Evolutionary conservation across 2,329 filamentous ascomycete genomes (phyloP).

Genomic region (Camptophora hylomeconis): DNA sequence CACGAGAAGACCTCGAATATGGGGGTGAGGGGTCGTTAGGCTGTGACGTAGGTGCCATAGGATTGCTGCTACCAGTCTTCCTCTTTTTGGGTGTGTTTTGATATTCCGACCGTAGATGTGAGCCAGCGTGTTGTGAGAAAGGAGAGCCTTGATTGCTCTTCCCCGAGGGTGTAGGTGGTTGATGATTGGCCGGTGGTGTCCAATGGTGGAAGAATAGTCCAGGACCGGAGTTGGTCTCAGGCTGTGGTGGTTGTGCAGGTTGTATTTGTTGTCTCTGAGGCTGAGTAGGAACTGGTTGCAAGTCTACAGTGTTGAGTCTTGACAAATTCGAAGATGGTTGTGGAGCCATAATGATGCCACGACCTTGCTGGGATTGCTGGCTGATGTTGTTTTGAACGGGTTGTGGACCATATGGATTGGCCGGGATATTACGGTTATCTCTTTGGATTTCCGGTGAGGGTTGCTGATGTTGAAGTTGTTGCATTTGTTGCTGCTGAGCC

Average conservation of each 20-base stretch:
- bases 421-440: constrained; percentile 23
- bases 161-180: constrained; percentile 61
- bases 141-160: constrained; percentile 44
- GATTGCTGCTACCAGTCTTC: constrained; percentile 47
- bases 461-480: constrained; percentile 16
- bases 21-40: constrained; percentile 36
- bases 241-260: constrained; percentile 37
- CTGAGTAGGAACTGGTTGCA: constrained; percentile 26
- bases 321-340: constrained; percentile 23
- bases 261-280: constrained; percentile 39
- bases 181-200: constrained; percentile 63
- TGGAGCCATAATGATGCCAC: constrained; percentile 19
- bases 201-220: constrained; percentile 87
- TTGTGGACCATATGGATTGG: constrained; percentile 22
- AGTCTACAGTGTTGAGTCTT: constrained; percentile 30
- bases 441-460: constrained; percentile 18
- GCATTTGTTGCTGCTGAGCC: constrained; percentile 15
- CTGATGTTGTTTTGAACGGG: constrained; percentile 14
- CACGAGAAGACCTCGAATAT: constrained; percentile 42
- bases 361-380: constrained; percentile 7
- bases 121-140: constrained; percentile 31
- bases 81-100: constrained; percentile 74
- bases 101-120: constrained; percentile 43
- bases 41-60: constrained; percentile 38
- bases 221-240: constrained; percentile 52